Evolutionary conservation across 345 rosid species (phyloP).

Genomic region (Linum usitatissimum): DNA sequence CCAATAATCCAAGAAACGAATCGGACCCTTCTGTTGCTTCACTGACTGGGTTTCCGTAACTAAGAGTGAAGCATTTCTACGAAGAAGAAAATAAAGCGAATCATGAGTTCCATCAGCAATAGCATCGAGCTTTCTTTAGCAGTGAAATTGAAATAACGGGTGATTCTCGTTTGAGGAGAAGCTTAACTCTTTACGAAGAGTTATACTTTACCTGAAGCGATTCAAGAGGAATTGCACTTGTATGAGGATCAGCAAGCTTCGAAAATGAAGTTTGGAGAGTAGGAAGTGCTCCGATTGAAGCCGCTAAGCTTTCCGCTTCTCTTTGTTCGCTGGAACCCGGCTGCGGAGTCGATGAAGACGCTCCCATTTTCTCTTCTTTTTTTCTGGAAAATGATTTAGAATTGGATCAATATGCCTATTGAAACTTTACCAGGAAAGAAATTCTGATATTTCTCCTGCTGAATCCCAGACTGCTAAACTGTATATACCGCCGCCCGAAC

Average conservation of each 20-base stretch:
- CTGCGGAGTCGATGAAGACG: slow-evolving; percentile 55
- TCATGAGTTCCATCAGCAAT: neutral
- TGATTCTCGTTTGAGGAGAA: neutral
- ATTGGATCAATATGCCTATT: no score
- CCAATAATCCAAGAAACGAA: slow-evolving; percentile 38
- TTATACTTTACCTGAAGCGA: slow-evolving; percentile 46
- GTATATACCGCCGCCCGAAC: no score
- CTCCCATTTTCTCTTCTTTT: slow-evolving; percentile 41
- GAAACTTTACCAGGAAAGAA: no score
- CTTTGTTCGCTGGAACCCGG: slow-evolving; percentile 33
- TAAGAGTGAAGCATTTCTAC: slow-evolving; percentile 55
- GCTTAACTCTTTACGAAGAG: neutral
- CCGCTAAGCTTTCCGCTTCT: slow-evolving; percentile 56
- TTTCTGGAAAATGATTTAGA: neutral
- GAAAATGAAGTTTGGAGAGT: slow-evolving; percentile 51
- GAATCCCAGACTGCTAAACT: no score
- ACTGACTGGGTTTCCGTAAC: slow-evolving; percentile 24
- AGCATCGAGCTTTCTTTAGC: neutral
- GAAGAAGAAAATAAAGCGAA: slow-evolving; percentile 4
- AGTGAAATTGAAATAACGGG: no score
- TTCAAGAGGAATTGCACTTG: slow-evolving; percentile 33
- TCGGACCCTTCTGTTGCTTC: slow-evolving; percentile 35
- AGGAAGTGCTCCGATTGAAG: slow-evolving; percentile 66
- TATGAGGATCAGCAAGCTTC: slow-evolving; percentile 48
- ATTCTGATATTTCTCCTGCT: no score